Evolutionary conservation across 2,329 filamentous ascomycete genomes (phyloP), one percentile per base, ranked within the genome.

Genomic region (Incumbomyces delicatus): DNA sequence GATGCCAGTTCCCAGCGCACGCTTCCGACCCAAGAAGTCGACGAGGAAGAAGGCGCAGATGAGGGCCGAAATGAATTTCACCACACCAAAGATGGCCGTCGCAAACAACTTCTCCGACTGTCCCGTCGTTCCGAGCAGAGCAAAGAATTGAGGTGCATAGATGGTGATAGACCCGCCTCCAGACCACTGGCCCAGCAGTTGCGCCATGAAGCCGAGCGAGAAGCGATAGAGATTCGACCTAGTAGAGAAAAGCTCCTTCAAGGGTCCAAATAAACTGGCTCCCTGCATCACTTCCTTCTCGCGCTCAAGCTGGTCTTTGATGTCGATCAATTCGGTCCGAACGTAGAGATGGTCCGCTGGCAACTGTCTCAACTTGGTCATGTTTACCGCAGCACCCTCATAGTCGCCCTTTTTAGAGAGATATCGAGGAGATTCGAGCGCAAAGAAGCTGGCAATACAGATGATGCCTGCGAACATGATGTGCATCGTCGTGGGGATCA

Each of bases 151-250:
- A 2, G 51, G 29, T 1, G 53, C 51, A 22, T 55, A 55, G 12
- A 54, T 41, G 6, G 53, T 55, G 18, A 55, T 55, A 2, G 51
- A n/a, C 5, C 79, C 79, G 0, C 82, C 81, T 0, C 83, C 83
- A 1, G 75, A 79, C 82, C 81, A 87, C 58, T 89, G 85, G 0
- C 75, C 75, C 1, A 88, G 70, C 41, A 89, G 63, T 63, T 89
- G 85, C 0, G 81, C 78, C 67, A 80, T 75, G 47, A 79, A 66
- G 30, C 77, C 73, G 18, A 89, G 71, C 60, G 81, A 81, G 3
- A 88, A 68, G 3, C 84, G 75, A 66, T 87, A 87, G 2, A 83
- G 66, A 63, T 88, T 88, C 59, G 74, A 76, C 16, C 75, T 77
- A 49, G 78, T 70, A 8, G 78, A 58, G 38, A 55, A 46, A 6